Conservation (phyloP, 2,329 filamentous ascomycete species). For the Cyanodermella asteris region DNA sequence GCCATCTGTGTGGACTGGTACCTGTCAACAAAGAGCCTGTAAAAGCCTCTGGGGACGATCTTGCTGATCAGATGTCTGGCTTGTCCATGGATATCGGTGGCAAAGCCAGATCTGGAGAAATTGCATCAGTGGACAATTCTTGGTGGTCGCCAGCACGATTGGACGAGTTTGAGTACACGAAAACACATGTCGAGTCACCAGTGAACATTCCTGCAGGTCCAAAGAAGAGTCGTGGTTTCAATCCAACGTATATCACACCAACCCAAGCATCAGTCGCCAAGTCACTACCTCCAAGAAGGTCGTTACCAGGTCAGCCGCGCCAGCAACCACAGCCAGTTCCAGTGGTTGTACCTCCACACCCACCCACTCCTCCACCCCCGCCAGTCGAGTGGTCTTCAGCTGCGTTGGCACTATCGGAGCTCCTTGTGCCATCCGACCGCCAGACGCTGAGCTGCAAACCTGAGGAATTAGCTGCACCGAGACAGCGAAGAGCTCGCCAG, state of each 20-base stretch:
- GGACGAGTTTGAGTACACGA: constrained; percentile 51
- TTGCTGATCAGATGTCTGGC: too few species aligned
- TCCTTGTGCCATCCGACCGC: constrained; percentile 56
- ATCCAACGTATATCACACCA: constrained; percentile 62
- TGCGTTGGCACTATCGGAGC: constrained; percentile 59
- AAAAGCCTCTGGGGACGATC: constrained; percentile 13
- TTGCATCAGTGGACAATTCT: too few species aligned
- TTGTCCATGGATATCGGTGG: too few species aligned
- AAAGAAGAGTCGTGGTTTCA: constrained; percentile 32
- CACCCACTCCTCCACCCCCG: constrained; percentile 47
- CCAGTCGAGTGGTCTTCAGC: constrained; percentile 72
- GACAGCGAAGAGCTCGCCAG: constrained; percentile 44
- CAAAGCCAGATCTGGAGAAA: too few species aligned
- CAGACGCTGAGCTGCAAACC: constrained; percentile 54
- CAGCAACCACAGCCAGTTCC: too few species aligned
- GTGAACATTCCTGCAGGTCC: constrained; percentile 27
- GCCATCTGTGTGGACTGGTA: constrained; percentile 64
- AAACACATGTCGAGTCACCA: constrained; percentile 28
- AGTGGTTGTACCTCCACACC: constrained; percentile 9
- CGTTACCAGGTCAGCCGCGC: too few species aligned
- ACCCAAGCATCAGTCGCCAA: constrained; percentile 76
- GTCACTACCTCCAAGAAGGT: too few species aligned
- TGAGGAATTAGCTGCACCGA: constrained; percentile 61
- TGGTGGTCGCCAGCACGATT: constrained; percentile 50
- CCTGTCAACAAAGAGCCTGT: constrained; percentile 16